Conservation (phyloP, 306 rosid genomes). For the Trifolium dubium region DNA sequence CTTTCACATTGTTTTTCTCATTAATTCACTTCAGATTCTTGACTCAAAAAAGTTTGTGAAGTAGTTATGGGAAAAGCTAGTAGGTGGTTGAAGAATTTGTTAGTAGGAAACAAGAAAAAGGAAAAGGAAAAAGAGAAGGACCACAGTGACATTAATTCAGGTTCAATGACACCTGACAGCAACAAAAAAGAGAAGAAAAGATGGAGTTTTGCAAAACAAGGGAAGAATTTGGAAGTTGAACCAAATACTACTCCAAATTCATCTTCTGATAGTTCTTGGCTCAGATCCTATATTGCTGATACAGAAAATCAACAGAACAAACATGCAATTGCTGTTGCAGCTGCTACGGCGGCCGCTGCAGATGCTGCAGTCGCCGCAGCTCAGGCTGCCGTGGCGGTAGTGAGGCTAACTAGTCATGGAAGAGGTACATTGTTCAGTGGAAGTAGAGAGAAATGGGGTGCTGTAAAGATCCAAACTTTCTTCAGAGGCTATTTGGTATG, state of each 20-base stretch:
- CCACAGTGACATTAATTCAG: slow-evolving; percentile 45
- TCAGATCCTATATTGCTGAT: slow-evolving; percentile 68
- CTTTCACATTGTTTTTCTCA: slow-evolving; percentile 14
- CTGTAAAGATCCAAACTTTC: slow-evolving; percentile 79
- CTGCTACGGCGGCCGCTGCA: slow-evolving; percentile 90
- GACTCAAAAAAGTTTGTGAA: slow-evolving; percentile 25
- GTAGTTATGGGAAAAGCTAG: slow-evolving; percentile 66
- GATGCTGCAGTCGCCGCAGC: slow-evolving; percentile 93
- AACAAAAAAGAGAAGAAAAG: slow-evolving; percentile 72
- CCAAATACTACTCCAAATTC: slow-evolving; percentile 8
- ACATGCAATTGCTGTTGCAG: slow-evolving; percentile 97
- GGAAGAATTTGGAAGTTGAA: slow-evolving; percentile 44
- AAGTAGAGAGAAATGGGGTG: slow-evolving; percentile 73
- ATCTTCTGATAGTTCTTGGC: slow-evolving; percentile 57
- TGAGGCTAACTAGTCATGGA: slow-evolving; percentile 76
- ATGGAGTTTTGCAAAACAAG: slow-evolving; percentile 85
- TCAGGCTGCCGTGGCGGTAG: slow-evolving; percentile 89
- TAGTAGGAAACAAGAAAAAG: slow-evolving; percentile 44
- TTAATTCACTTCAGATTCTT: slow-evolving; percentile 41
- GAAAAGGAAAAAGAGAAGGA: slow-evolving; percentile 71
- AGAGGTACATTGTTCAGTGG: slow-evolving; percentile 59
- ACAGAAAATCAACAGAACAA: slow-evolving; percentile 77
- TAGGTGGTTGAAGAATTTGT: slow-evolving; percentile 83
- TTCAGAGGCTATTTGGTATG: slow-evolving; percentile 91
- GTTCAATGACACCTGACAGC: slow-evolving; percentile 40